Base-by-base conservation (phyloP, 2,329 filamentous ascomycete species). In the Mycocentrospora acerina region DNA sequence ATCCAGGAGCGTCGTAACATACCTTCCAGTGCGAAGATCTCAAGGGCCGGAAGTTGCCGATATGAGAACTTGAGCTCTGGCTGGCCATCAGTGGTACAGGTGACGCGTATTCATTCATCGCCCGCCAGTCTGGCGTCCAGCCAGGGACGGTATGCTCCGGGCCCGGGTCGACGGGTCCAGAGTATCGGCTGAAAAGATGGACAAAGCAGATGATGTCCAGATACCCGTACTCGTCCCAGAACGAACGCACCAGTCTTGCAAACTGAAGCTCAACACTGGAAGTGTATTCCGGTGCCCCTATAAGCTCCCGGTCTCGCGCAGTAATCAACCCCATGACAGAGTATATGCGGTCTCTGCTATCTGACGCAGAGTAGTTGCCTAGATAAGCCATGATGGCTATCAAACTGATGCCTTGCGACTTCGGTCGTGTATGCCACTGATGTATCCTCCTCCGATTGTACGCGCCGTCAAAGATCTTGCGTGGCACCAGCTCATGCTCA, bases 21-120 rank as follows among this genome's bases (percentile, higher is more conserved):
- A 51, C 53, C 41, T 53, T 57, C 48, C 53, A 62, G 5, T 29
- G 42, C 7, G 35, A 40, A 6, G 51, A 53, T 18, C 44, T 37
- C 1, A 62, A 37, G 1, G 59, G 59, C 22, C 59, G 52, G 17
- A 62, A 64, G 29, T 62, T 62, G 2, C 58, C 58, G 24, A 64
- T 57, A 13, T 57, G 42, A 13, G 51, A 32, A 18, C 43, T 62
- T 9, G 58, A 51, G 32, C 55, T 60, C 32, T 64, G 60, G 22
- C 58, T 62, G n/a, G 53, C 60, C 57, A 62, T 62, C 8, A 64
- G 42, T 17, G 60, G 60, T 7, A 64, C 58, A n/a, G 60, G 59
- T 11, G 57, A 60, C 29, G 53, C 53, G 29, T 49, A 59, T 10
- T 59, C 52, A 29, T 55, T 53, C 4, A 46, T 44, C 3, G 47